Percentiles rank a stretch among this genome's conserved stretches.
These are phyloP conservation scores for Syncephalastrum contaminatum DNA, from an alignment of 371 early-diverging fungal species.

Conservation along the genomic window DNA sequence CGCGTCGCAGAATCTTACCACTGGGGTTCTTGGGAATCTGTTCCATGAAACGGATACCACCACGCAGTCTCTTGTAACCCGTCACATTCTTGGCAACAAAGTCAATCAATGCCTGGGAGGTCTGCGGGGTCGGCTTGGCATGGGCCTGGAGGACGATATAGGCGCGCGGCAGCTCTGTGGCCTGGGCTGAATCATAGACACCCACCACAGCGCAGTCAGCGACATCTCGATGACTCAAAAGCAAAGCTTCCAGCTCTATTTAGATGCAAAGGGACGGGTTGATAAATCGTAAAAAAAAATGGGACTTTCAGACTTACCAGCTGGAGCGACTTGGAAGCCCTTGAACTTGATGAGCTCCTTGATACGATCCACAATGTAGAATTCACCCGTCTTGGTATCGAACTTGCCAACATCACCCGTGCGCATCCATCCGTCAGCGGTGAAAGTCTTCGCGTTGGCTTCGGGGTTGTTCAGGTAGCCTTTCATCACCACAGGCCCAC, in stretches of 20 bases:
- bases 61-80: constrained; percentile 75
- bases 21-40: constrained; percentile 73
- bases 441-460: constrained; percentile 72
- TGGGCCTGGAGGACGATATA: constrained; percentile 61
- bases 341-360: constrained; percentile 81
- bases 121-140: constrained; percentile 15
- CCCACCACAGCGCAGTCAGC: constrained; percentile 79
- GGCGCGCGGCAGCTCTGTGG: constrained; percentile 80
- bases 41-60: constrained; percentile 70
- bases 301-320: constrained; percentile 20
- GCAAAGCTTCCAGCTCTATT: constrained; percentile 73
- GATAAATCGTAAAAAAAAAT: constrained; percentile 6
- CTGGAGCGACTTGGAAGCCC: constrained; percentile 77
- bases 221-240: constrained; percentile 65
- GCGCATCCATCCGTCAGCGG: constrained; percentile 71
- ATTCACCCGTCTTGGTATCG: constrained; percentile 51
- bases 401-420: constrained; percentile 84
- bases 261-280: constrained; percentile 1
- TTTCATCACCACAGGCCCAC: constrained; percentile 84
- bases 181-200: constrained; percentile 45
- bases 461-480: constrained; percentile 69
- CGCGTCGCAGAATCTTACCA: constrained; percentile 80
- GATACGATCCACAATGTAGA: constrained; percentile 69
- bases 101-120: constrained; percentile 24
- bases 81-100: constrained; percentile 68